Evolutionary conservation across 1,284 basidiomycete genomes (phyloP).

Genomic region (Boletus smithii): DNA sequence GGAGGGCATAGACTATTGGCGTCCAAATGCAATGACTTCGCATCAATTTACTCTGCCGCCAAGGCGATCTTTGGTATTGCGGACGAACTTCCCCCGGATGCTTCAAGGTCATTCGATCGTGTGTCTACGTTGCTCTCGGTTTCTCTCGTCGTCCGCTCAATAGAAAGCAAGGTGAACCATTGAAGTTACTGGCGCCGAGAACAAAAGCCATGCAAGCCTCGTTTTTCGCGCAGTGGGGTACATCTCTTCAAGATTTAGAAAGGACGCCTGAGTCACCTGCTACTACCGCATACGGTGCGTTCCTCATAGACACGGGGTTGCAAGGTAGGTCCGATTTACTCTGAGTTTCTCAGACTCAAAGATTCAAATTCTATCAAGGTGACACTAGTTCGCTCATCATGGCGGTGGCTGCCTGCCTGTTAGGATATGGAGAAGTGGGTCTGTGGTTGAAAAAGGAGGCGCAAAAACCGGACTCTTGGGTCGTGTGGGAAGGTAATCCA

Average conservation of each 20-base stretch:
- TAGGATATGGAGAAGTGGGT: conserved; percentile 92
- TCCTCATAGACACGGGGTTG: conserved; percentile 73
- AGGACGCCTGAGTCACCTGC: conserved; percentile 60
- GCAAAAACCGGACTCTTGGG: conserved; percentile 46
- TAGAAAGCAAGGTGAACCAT: conserved; percentile 1
- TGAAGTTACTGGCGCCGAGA: conserved; percentile 19
- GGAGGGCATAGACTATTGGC: conserved; percentile 58
- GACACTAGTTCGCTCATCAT: conserved; percentile 74
- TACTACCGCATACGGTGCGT: conserved; percentile 80
- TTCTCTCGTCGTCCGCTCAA: not conserved
- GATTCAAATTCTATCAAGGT: too few species aligned
- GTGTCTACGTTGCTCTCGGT: not conserved
- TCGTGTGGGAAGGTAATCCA: conserved; percentile 62
- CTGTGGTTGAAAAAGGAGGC: conserved; percentile 68
- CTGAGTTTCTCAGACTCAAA: too few species aligned
- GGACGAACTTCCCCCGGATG: not conserved
- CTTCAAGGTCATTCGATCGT: not conserved
- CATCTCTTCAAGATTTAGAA: conserved; percentile 57
- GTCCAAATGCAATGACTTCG: conserved; percentile 67
- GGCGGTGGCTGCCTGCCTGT: conserved; percentile 79
- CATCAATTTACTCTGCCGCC: conserved; percentile 63
- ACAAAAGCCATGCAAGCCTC: conserved; percentile 70
- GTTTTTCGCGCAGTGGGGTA: conserved; percentile 69
- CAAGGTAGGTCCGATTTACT: conserved; percentile 45
- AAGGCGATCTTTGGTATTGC: conserved; percentile 66